These are phyloP conservation scores for Lasiosphaeria miniovina DNA, from an alignment of 495 filamentous ascomycete species.

Conservation along the genomic window DNA sequence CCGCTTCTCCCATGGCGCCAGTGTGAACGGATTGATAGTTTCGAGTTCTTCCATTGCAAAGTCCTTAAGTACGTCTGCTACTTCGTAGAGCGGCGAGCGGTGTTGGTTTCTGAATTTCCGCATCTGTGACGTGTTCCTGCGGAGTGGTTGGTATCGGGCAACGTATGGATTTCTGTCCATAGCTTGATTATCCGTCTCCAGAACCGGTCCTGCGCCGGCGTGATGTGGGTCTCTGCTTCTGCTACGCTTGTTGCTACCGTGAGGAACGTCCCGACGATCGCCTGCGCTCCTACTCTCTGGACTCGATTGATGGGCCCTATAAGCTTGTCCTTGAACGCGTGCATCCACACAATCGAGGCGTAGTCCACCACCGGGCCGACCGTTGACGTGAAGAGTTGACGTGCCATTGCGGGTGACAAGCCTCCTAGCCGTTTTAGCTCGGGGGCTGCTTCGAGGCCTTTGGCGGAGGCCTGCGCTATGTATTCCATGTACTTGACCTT, in stretches of 20 bases:
- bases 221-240: background rate
- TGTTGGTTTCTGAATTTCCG: background rate
- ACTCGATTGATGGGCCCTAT: too few species aligned
- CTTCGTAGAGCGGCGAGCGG: background rate
- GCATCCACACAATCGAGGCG: slow-evolving; percentile 12
- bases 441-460: slow-evolving; percentile 26
- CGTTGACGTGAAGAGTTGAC: slow-evolving; percentile 7
- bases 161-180: background rate
- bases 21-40: background rate
- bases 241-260: background rate
- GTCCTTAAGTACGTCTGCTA: background rate
- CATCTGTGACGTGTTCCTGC: background rate
- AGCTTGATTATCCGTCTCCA: background rate
- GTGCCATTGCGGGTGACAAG: slow-evolving; percentile 4
- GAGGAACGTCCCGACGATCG: background rate
- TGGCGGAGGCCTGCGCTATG: too few species aligned
- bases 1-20: background rate
- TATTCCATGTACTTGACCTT: too few species aligned
- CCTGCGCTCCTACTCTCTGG: too few species aligned
- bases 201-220: background rate
- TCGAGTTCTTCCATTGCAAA: background rate
- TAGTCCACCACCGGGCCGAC: slow-evolving; percentile 14
- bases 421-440: slow-evolving; percentile 10
- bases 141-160: background rate
- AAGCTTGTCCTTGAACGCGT: slow-evolving; percentile 6